A percentile compares a stretch with the other conserved stretches of the same genome.
phyloP scores from a whole-genome alignment of 2,329 filamentous ascomycete genomes.

The Colletotrichum spaethianum region DNA sequence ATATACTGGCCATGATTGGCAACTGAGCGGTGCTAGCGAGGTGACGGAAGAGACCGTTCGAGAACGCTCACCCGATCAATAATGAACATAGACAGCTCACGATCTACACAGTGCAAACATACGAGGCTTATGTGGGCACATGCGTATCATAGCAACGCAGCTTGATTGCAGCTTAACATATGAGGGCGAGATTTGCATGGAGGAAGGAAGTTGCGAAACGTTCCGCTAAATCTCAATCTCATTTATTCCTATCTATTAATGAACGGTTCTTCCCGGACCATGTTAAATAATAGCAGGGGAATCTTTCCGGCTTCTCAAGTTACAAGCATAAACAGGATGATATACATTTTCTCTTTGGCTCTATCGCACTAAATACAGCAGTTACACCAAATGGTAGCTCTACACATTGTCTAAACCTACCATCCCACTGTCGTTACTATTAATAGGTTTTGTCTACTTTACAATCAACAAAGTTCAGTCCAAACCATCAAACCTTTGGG shows the following conservation, averaged over 20 bases:
- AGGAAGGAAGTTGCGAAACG: not conserved
- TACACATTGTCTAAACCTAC: not conserved
- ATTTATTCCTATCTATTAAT: not conserved
- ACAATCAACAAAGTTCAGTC: not conserved
- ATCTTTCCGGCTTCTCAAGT: not conserved
- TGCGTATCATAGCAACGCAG: not conserved
- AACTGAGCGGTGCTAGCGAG: no score
- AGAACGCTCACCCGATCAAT: no score
- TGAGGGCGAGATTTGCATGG: not conserved
- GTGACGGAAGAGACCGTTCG: no score
- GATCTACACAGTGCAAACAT: not conserved
- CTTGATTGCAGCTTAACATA: not conserved
- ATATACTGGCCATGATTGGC: no score
- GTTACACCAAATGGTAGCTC: not conserved
- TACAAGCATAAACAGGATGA: not conserved
- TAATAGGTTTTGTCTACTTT: not conserved
- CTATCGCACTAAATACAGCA: not conserved
- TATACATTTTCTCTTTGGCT: no score
- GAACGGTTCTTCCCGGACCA: not conserved
- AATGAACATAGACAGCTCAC: no score
- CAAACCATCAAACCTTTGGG: not conserved
- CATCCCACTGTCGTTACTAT: not conserved
- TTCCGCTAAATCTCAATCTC: not conserved
- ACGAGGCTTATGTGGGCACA: not conserved
- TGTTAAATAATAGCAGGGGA: not conserved